Evolutionary conservation across 768 basidiomycete species (phyloP).

Genomic region (Trametopsis cervina): DNA sequence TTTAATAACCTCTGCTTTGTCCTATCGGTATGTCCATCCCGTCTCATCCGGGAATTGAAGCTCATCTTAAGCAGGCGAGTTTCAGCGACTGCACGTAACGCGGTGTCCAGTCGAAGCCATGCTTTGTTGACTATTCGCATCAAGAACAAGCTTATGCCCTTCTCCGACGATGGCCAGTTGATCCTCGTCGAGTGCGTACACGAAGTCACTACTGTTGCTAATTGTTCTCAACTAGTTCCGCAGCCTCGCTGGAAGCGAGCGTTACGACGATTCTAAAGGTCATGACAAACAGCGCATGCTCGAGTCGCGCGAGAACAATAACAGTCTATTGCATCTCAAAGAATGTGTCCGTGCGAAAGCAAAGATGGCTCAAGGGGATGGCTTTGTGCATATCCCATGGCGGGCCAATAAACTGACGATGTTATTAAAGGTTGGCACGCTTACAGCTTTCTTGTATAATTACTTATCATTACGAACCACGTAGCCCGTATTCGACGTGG

Average conservation of each 20-base stretch:
- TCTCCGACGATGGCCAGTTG: slow-evolving; percentile 28
- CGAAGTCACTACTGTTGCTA: background rate
- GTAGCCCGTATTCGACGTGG: slow-evolving; percentile 31
- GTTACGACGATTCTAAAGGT: slow-evolving; percentile 30
- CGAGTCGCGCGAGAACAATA: slow-evolving; percentile 30
- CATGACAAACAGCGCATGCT: slow-evolving; percentile 31
- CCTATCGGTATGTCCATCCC: slow-evolving; percentile 12
- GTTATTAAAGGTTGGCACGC: slow-evolving; percentile 25
- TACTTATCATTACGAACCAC: background rate
- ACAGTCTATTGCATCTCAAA: slow-evolving; percentile 30
- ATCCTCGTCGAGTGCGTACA: slow-evolving; percentile 29
- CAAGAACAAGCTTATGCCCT: slow-evolving; percentile 27
- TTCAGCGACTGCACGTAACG: slow-evolving; percentile 26
- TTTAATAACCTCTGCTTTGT: slow-evolving; percentile 23
- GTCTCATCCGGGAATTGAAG: background rate
- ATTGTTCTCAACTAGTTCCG: background rate
- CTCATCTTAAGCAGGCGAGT: slow-evolving; percentile 18
- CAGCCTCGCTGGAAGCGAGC: slow-evolving; percentile 31
- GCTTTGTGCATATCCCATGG: slow-evolving; percentile 32
- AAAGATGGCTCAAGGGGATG: slow-evolving; percentile 29
- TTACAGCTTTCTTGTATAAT: background rate
- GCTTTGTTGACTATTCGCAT: slow-evolving; percentile 27
- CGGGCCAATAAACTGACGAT: slow-evolving; percentile 29
- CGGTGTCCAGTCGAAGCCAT: slow-evolving; percentile 28
- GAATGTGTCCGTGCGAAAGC: slow-evolving; percentile 32